Conservation (phyloP, 495 filamentous ascomycete species). For the Penicillium riverlandense region DNA sequence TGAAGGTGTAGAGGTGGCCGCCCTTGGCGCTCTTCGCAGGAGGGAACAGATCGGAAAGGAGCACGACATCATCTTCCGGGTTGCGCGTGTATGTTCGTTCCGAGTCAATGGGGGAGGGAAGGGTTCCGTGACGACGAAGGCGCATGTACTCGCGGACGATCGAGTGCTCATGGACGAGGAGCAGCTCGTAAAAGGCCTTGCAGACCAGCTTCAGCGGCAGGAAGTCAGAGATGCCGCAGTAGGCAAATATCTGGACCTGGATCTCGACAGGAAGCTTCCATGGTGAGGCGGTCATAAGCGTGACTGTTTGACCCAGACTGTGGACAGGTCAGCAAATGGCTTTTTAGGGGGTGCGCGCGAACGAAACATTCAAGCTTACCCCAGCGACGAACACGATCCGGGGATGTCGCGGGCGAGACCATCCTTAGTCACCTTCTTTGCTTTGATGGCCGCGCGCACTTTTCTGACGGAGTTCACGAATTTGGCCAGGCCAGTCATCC, state of each 20-base stretch:
- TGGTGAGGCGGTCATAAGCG: slow-evolving; percentile 17
- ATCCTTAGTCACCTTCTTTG: slow-evolving; percentile 18
- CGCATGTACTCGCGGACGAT: slow-evolving; percentile 39
- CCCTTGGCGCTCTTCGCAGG: slow-evolving; percentile 37
- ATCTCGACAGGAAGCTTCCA: slow-evolving; percentile 40
- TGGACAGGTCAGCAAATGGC: too few species aligned
- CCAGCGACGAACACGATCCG: slow-evolving; percentile 10
- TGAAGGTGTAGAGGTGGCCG: slow-evolving; percentile 38
- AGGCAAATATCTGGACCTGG: slow-evolving; percentile 37
- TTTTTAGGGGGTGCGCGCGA: too few species aligned
- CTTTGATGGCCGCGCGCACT: slow-evolving; percentile 25
- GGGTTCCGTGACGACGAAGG: slow-evolving; percentile 38
- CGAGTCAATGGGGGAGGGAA: slow-evolving; percentile 33
- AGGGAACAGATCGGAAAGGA: slow-evolving; percentile 40
- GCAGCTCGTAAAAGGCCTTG: slow-evolving; percentile 28
- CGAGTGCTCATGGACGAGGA: slow-evolving; percentile 30
- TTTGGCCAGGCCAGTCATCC: slow-evolving; percentile 33
- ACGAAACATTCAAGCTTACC: slow-evolving; percentile 5
- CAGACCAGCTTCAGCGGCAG: slow-evolving; percentile 34
- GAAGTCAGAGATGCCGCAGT: slow-evolving; percentile 34
- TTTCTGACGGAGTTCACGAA: slow-evolving; percentile 25
- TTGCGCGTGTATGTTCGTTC: slow-evolving; percentile 36
- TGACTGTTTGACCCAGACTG: slow-evolving; percentile 7
- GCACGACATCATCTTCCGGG: slow-evolving; percentile 38
- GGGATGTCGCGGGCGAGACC: slow-evolving; percentile 18